Percentiles rank a stretch among this genome's conserved stretches.
Conservation (phyloP, 1,284 basidiomycete species). For the Phylloporus gajari region DNA sequence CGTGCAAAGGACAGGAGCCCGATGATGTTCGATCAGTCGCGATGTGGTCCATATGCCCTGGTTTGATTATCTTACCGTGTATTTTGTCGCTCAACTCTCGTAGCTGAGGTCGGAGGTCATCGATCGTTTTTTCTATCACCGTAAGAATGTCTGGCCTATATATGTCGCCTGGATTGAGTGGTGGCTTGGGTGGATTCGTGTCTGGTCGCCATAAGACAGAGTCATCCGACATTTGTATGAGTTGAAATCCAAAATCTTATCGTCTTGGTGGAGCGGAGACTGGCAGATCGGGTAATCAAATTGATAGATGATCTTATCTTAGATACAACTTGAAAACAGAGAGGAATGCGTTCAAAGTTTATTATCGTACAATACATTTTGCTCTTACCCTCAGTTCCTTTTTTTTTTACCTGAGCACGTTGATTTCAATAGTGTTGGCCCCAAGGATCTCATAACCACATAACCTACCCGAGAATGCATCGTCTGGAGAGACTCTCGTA, state of each 20-base stretch:
- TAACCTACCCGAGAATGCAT: no score
- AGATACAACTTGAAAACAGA: no score
- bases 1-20: no score
- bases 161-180: conserved; percentile 34
- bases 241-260: neutral
- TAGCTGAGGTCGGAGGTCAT: conserved; percentile 63
- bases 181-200: conserved; percentile 30
- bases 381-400: no score
- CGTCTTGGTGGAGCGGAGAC: neutral
- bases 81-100: conserved; percentile 76
- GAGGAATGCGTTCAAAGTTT: no score
- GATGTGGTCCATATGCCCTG: neutral
- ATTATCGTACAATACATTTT: no score
- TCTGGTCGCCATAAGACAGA: conserved; percentile 41
- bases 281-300: neutral
- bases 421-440: no score
- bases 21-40: conserved; percentile 18
- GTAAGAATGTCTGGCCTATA: conserved; percentile 56
- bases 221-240: conserved; percentile 32
- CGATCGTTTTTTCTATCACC: conserved; percentile 67
- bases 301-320: no score
- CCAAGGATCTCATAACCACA: no score
- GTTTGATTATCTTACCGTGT: conserved; percentile 55
- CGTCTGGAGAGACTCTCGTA: no score
- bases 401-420: no score